phyloP scores from a whole-genome alignment of 2,329 filamentous ascomycete species.

The Monosporascus sp. region DNA sequence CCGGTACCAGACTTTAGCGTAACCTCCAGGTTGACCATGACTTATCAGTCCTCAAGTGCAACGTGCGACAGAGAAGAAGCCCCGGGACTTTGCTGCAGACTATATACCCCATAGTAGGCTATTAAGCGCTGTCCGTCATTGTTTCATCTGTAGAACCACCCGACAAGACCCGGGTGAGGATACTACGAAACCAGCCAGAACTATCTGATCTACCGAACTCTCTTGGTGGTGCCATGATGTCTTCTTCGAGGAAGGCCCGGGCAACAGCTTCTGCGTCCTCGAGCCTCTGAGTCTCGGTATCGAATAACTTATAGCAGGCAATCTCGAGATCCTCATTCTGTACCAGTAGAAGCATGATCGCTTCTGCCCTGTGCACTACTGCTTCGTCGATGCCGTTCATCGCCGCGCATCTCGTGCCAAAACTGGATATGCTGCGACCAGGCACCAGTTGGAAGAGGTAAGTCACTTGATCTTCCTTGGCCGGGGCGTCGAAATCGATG shows the following conservation, averaged over 20 bases:
- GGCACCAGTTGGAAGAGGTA: slow-evolving; percentile 67
- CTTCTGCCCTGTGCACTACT: slow-evolving; percentile 71
- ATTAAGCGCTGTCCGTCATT: background rate
- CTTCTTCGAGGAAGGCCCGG: slow-evolving; percentile 49
- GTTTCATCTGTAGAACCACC: background rate
- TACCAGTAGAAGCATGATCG: slow-evolving; percentile 62
- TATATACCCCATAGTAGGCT: background rate
- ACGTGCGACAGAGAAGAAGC: too few relatives aligned
- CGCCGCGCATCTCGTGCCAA: slow-evolving; percentile 78
- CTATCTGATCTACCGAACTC: slow-evolving; percentile 2
- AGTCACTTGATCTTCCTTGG: slow-evolving; percentile 57
- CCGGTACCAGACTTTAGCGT: too few relatives aligned
- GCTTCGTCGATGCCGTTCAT: slow-evolving; percentile 74
- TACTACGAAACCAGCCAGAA: slow-evolving; percentile 15
- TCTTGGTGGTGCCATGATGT: slow-evolving; percentile 25
- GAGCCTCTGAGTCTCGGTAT: slow-evolving; percentile 60
- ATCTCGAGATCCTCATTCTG: slow-evolving; percentile 71
- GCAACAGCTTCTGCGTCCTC: slow-evolving; percentile 58
- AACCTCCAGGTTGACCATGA: too few relatives aligned
- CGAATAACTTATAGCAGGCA: slow-evolving; percentile 63
- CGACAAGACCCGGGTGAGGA: slow-evolving; percentile 19
- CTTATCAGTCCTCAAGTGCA: too few relatives aligned
- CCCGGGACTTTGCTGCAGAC: background rate
- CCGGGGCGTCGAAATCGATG: slow-evolving; percentile 46
- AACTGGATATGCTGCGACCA: slow-evolving; percentile 73